These are phyloP conservation scores for Oenanthe sinensis DNA, from an alignment of 129 eudicot genomes.

Conservation along the genomic window DNA sequence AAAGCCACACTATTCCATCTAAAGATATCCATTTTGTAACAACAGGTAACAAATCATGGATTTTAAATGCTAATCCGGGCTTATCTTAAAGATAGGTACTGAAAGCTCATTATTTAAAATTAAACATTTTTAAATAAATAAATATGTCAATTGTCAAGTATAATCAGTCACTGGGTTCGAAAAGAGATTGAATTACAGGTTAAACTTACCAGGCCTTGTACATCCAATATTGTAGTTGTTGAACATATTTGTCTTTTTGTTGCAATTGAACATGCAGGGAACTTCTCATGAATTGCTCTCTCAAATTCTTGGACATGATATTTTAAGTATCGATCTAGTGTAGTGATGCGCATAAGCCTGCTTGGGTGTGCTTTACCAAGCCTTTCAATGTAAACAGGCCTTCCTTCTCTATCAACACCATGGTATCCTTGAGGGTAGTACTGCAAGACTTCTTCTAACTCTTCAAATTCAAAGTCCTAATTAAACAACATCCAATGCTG, in stretches of 20 bases:
- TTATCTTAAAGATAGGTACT: neutral
- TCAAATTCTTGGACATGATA: slow-evolving; percentile 91
- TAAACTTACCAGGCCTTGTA: slow-evolving; percentile 77
- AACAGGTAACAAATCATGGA: neutral
- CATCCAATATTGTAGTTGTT: slow-evolving; percentile 78
- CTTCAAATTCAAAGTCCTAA: slow-evolving; percentile 69
- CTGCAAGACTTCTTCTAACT: slow-evolving; percentile 71
- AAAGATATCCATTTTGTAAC: neutral
- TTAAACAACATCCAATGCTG: neutral
- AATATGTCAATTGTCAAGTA: neutral
- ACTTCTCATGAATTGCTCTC: slow-evolving; percentile 63
- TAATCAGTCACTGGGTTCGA: neutral
- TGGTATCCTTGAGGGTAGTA: slow-evolving; percentile 95
- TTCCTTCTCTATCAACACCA: slow-evolving; percentile 88
- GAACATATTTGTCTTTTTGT: slow-evolving; percentile 69
- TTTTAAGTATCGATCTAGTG: slow-evolving; percentile 61
- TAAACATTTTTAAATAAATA: neutral
- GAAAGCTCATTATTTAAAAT: neutral
- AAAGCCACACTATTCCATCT: neutral
- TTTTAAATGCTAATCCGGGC: neutral
- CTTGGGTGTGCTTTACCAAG: slow-evolving; percentile 77
- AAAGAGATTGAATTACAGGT: neutral
- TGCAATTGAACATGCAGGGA: slow-evolving; percentile 85
- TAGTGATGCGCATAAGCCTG: slow-evolving; percentile 66
- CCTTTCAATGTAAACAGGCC: slow-evolving; percentile 87